Evolutionary conservation across 805 yeast genomes (phyloP).

Genomic region (Myxozyma lipomycoides): DNA sequence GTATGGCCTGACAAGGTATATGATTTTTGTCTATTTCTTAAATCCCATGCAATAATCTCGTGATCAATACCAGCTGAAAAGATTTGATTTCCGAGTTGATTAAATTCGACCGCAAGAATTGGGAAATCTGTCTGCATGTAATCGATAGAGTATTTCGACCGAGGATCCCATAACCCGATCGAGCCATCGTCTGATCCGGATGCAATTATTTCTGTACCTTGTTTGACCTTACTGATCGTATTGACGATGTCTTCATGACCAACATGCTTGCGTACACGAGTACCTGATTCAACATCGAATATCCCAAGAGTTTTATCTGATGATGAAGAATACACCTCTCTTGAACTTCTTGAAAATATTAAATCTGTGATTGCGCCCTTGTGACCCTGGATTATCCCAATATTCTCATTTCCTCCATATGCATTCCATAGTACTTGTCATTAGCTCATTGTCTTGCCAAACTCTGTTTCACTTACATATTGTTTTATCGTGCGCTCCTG

Average conservation of each 20-base stretch:
- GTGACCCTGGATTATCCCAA: conserved; percentile 52
- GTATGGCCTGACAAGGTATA: conserved; percentile 48
- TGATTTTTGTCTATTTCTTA: conserved; percentile 38
- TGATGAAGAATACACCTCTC: conserved; percentile 47
- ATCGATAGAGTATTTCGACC: conserved; percentile 47
- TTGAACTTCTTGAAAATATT: conserved; percentile 50
- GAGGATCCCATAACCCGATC: conserved; percentile 59
- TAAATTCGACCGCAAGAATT: conserved; percentile 49
- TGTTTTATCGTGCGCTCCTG: conserved; percentile 55
- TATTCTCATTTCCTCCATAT: conserved; percentile 42
- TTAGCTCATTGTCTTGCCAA: too few relatives aligned
- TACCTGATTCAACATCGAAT: conserved; percentile 61
- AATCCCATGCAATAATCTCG: conserved; percentile 55
- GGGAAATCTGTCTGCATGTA: conserved; percentile 53
- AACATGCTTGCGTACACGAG: conserved; percentile 49
- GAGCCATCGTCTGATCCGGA: conserved; percentile 68
- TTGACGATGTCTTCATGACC: conserved; percentile 56
- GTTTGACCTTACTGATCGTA: conserved; percentile 44
- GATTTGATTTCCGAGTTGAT: conserved; percentile 42
- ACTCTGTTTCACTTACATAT: conserved; percentile 28
- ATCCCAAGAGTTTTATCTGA: conserved; percentile 60
- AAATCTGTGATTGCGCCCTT: conserved; percentile 62
- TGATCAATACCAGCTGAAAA: conserved; percentile 70
- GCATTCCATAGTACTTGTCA: conserved; percentile 43
- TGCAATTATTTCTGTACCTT: conserved; percentile 38